Evolutionary conservation across 768 basidiomycete species (phyloP).

Genomic region (Rhizopogon vulgaris): DNA sequence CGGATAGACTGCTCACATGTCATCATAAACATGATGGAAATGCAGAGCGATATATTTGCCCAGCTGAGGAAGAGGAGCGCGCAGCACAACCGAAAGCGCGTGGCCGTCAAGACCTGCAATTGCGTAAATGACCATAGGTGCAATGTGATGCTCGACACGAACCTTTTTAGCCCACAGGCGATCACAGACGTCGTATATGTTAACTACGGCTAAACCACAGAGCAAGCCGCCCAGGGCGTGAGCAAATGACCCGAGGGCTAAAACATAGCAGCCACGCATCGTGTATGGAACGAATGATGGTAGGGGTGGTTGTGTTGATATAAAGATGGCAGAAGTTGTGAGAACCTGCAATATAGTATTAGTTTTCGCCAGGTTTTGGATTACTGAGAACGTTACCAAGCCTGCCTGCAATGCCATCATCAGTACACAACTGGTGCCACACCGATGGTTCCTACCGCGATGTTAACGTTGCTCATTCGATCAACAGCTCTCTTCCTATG

Average conservation of each 20-base stretch:
- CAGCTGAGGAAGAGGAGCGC: not conserved
- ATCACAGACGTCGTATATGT: not conserved
- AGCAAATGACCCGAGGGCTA: not conserved
- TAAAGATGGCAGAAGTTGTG: not conserved
- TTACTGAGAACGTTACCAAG: not conserved
- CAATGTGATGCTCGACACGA: not conserved
- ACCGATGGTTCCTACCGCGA: not conserved
- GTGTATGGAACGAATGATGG: not conserved
- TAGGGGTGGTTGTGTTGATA: not conserved
- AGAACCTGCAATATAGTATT: not conserved
- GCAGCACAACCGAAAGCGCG: not conserved
- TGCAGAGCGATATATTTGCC: not conserved
- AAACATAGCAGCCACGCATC: not conserved
- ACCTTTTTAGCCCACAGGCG: not conserved
- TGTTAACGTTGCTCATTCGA: not conserved
- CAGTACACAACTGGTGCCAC: not conserved
- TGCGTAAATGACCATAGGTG: not conserved
- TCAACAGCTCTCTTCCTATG: not conserved
- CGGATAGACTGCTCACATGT: not conserved
- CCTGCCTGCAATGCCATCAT: not conserved
- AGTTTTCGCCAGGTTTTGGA: not conserved
- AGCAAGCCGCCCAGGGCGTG: slow-evolving; percentile 1
- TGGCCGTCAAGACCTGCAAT: not conserved
- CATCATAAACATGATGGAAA: not conserved
- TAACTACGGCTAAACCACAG: not conserved